Evolutionary conservation across 495 filamentous ascomycete genomes (phyloP), one percentile per base, ranked within the genome.

Genomic region (Usnea hakonensis): DNA sequence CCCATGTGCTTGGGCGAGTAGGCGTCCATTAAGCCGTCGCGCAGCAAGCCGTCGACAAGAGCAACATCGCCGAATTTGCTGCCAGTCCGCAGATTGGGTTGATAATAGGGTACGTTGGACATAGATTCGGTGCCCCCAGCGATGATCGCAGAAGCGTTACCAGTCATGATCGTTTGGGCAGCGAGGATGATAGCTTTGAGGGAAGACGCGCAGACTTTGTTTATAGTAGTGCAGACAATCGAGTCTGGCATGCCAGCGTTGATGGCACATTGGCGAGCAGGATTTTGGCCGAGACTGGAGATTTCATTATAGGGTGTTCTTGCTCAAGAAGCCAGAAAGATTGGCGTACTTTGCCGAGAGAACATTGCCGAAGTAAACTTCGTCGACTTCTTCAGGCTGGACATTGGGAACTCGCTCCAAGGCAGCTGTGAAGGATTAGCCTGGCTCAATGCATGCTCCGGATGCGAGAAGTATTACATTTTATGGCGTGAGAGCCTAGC

Each of bases 321-420:
- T 33, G 43, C 48, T 37, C 53, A 37, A 19, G 37, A 65, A 59
- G 33, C 65, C 41, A 17, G 44, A 16, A 38, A 32, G 57, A 56
- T 14, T 30, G 58, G 71, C 81, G 68, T 81, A 97, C 92, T 91
- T 91, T 69, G 93, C 94, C 50, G 91, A 95, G 67, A 98, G 83
- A 58, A 98, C 94, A 81, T 98, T 98, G 70, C 94, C 94, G 69
- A 96, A 94, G 81, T 94, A 95, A 70, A 97, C 90, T 71, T 98
- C 94, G 71, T 97, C 84, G 28, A 98, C 90, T 72, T 94, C 81
- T 62, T 87, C 81, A 52, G 90, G 79, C 73, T 93, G 88, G 76
- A 98, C 83, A 65, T 86, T 85, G 61, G 93, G 88, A 38, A 89
- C 90, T 67, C 88, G 87, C 72, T 90, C 85, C 66, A 98, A 78